Base-by-base conservation (phyloP, 2,329 filamentous ascomycete species). In the Allantophomopsis cytisporea region DNA sequence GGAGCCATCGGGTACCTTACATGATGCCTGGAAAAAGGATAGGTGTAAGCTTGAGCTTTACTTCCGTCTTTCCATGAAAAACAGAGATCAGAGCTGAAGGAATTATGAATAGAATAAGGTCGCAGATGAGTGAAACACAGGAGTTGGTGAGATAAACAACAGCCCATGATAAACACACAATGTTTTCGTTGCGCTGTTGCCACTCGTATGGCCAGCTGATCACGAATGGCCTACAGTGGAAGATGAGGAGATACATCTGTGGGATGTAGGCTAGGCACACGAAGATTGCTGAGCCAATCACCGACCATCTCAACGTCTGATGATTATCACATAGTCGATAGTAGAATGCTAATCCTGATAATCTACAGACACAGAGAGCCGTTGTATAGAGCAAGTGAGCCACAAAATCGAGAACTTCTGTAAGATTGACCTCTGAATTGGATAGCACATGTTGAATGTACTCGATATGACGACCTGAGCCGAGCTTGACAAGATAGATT, bases 381-480 rank as follows among this genome's bases (percentile, higher is more conserved):
- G 62, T 62, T 1, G 66, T 69, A 47, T 72, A 72, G 42, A 72
- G 49, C 16, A 72, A 60, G 48, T 72, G 68, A n/a, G 68, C 65
- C 23, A 54, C 51, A 37, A 69, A 70, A 47, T 72, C 68, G 42
- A 68, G 53, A 0, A 66, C 48, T 47, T 72, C 62, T 1, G 64
- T 68, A 8, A 53, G 13, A 30, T 62, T 54, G 23, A 69, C 55
- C 1, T 57, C 60, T 2, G 54, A 41, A 35, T 64, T 48, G 15
- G 62, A 50, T 33, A 71, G 54, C 4, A 70, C 63, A 47, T 68
- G 66, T 49, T 66, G 50, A 33, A 67, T 63, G 38, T 62, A 67
- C 11, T 53, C 59, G 39, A 60, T 63, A 41, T 67, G 64, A 11
- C 64, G 54, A 8, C 67, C 68, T 4, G 65, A 68, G 16, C 67